A percentile compares a stretch with the other conserved stretches of the same genome.
These are phyloP conservation scores for Tricholoma bakamatsutake DNA, from an alignment of 768 basidiomycete genomes.

Conservation along the genomic window DNA sequence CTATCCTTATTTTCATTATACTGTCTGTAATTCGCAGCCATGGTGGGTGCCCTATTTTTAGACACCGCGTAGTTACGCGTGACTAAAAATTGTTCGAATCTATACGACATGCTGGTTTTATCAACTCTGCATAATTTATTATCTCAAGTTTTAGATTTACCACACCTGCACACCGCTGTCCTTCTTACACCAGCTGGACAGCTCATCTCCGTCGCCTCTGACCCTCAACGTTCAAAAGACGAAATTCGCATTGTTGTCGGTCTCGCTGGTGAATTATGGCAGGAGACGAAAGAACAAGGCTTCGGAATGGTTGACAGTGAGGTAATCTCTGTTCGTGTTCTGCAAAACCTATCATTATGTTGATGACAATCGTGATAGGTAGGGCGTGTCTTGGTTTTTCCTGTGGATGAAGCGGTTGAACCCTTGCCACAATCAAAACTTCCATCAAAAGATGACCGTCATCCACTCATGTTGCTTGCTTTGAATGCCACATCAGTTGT, in stretches of 20 bases:
- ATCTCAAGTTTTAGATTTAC: slow-evolving; percentile 52
- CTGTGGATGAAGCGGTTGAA: slow-evolving; percentile 40
- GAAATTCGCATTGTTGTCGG: slow-evolving; percentile 70
- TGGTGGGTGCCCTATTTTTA: background rate
- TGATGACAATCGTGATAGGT: slow-evolving; percentile 35
- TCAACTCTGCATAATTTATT: slow-evolving; percentile 62
- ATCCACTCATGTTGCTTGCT: slow-evolving; percentile 65
- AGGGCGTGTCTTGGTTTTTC: slow-evolving; percentile 64
- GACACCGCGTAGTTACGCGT: background rate
- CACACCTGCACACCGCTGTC: slow-evolving; percentile 62
- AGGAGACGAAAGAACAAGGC: slow-evolving; percentile 61
- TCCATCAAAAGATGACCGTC: slow-evolving; percentile 22
- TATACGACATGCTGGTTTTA: slow-evolving; percentile 56
- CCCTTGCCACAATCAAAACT: background rate
- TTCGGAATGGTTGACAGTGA: slow-evolving; percentile 75
- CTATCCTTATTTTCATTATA: background rate
- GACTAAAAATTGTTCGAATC: background rate
- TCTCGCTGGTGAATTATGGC: slow-evolving; percentile 71
- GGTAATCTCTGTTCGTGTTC: slow-evolving; percentile 35
- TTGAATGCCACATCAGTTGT: slow-evolving; percentile 55
- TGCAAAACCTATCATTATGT: background rate
- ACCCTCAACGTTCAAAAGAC: slow-evolving; percentile 57
- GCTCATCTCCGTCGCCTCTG: slow-evolving; percentile 59
- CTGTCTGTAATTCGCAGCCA: background rate
- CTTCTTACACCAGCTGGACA: slow-evolving; percentile 72